Percentiles rank a stretch among this genome's conserved stretches.
Evolutionary conservation across 768 basidiomycete species (phyloP).

Genomic region (Auriscalpium orientale): DNA sequence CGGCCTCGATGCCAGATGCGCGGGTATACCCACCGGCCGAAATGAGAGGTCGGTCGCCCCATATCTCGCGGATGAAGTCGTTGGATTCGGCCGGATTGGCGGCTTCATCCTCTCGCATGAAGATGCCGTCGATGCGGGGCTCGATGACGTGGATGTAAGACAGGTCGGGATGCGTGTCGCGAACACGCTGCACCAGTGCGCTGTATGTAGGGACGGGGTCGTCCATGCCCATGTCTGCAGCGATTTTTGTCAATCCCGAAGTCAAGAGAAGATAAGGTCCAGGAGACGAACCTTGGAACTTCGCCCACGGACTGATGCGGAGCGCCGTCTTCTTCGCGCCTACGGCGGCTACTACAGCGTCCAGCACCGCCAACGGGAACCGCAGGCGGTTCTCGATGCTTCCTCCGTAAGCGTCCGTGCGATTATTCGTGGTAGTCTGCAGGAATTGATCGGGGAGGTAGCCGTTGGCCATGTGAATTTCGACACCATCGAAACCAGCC

Average conservation of each 20-base stretch:
- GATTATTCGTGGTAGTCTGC: no score
- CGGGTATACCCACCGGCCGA: background rate
- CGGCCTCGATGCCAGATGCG: background rate
- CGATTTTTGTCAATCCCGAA: conserved; percentile 26
- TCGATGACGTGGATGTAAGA: conserved; percentile 22
- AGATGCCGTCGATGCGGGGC: conserved; percentile 25
- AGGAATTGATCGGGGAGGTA: no score
- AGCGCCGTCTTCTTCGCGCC: no score
- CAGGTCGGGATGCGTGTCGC: conserved; percentile 24
- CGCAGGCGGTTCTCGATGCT: no score
- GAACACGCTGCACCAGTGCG: conserved; percentile 36
- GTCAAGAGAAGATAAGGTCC: background rate
- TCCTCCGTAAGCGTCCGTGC: no score
- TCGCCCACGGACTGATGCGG: no score
- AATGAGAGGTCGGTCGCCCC: background rate
- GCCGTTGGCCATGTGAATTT: no score
- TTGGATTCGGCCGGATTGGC: background rate
- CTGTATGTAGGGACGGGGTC: conserved; percentile 50
- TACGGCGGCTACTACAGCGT: no score
- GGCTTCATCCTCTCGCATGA: conserved; percentile 1
- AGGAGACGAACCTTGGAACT: background rate
- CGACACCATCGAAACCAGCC: no score
- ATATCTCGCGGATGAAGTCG: background rate
- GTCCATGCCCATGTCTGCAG: conserved; percentile 24
- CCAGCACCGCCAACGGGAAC: no score